phyloP scores from a whole-genome alignment of 2,329 filamentous ascomycete species.

The Phoma herbarum region DNA sequence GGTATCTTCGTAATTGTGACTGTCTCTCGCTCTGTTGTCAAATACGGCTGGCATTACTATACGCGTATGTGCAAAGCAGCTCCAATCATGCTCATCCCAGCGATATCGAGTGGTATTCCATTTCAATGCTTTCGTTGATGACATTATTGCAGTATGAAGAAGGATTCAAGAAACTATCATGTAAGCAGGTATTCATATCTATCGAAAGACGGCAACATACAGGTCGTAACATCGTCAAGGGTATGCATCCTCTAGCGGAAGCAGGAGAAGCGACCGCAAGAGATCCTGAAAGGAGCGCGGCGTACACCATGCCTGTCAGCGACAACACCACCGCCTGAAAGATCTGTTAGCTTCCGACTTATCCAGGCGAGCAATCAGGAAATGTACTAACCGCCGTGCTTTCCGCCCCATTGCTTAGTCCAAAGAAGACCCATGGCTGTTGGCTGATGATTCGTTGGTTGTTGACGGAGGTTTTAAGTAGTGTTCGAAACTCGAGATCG shows the following conservation, averaged over 20 bases:
- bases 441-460: slow-evolving; percentile 24
- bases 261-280: slow-evolving; percentile 61
- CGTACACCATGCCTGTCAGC: slow-evolving; percentile 62
- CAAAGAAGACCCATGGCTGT: slow-evolving; percentile 57
- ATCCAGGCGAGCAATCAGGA: slow-evolving; percentile 20
- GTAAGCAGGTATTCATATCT: neutral
- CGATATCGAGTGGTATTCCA: neutral
- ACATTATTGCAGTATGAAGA: slow-evolving; percentile 1
- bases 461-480: slow-evolving; percentile 12
- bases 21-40: neutral
- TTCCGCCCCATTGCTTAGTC: slow-evolving; percentile 57
- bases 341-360: slow-evolving; percentile 30
- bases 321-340: slow-evolving; percentile 58
- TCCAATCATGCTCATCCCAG: neutral
- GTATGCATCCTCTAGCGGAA: slow-evolving; percentile 55
- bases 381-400: slow-evolving; percentile 51
- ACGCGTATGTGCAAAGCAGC: neutral
- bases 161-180: neutral
- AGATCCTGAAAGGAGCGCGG: slow-evolving; percentile 61
- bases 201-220: slow-evolving; percentile 23
- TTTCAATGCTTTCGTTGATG: slow-evolving; percentile 2
- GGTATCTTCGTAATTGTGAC: neutral
- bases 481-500: neutral
- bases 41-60: neutral
- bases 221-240: slow-evolving; percentile 37